Percentiles rank a stretch among this genome's conserved stretches.
phyloP scores from a whole-genome alignment of 441 rosid genomes.

The Biscutella laevigata region DNA sequence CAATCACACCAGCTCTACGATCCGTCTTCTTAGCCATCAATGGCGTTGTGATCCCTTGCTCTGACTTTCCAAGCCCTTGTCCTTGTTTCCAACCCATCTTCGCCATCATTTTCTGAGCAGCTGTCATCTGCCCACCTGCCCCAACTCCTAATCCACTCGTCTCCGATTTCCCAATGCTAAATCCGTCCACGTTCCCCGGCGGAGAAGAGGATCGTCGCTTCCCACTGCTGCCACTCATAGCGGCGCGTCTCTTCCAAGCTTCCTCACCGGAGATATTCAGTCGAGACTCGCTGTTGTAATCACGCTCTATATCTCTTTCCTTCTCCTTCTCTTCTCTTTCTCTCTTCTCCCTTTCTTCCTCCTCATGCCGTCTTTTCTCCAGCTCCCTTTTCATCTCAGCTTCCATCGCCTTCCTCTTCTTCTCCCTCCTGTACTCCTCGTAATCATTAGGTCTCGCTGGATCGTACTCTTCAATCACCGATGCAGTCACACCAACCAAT shows the following conservation, averaged over 20 bases:
- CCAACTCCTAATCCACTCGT: conserved; percentile 85
- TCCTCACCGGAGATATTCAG: conserved; percentile 83
- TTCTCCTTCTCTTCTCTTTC: conserved; percentile 37
- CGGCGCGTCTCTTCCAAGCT: conserved; percentile 89
- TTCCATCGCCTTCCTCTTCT: conserved; percentile 58
- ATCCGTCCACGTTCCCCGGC: conserved; percentile 46
- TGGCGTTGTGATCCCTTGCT: conserved; percentile 95
- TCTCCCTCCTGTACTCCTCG: conserved; percentile 64
- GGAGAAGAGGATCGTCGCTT: conserved; percentile 67
- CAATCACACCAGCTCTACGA: conserved; percentile 94
- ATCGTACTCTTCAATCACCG: conserved; percentile 75
- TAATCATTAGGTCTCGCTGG: conserved; percentile 35
- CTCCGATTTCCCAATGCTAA: conserved; percentile 73
- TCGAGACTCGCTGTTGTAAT: conserved; percentile 28
- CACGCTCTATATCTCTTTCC: conserved; percentile 41
- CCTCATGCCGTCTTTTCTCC: conserved; percentile 36
- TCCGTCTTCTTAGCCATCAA: conserved; percentile 97
- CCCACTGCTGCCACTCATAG: conserved; percentile 68
- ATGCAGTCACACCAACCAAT: conserved; percentile 67
- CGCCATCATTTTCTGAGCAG: conserved; percentile 98
- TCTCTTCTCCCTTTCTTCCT: conserved; percentile 32
- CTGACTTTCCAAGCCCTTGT: conserved; percentile 88
- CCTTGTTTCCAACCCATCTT: conserved; percentile 99
- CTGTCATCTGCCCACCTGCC: conserved; percentile 98
- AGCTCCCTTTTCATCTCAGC: conserved; percentile 55